Evolutionary conservation across 2,329 filamentous ascomycete genomes (phyloP), one percentile per base, ranked within the genome.

Genomic region (Talaromyces verruculosus): DNA sequence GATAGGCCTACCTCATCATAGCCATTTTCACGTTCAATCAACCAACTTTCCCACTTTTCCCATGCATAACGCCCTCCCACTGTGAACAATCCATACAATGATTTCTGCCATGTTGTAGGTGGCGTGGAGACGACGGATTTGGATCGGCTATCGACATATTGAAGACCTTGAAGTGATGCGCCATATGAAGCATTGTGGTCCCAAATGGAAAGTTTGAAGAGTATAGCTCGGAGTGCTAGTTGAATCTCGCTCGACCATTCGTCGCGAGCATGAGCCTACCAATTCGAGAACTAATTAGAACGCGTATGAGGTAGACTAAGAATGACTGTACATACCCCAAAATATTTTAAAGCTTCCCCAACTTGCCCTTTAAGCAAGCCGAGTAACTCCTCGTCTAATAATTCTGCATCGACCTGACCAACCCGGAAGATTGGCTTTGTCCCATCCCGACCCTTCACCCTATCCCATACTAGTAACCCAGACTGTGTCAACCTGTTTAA

Each of bases 151-250:
- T 98, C 94, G 11, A 91, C 91, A 74, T 94, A 98, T 74, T 89
- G 89, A 33, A 99, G 84, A 69, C 96, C 96, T 78, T 99, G 95
- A 60, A 99, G 83, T 41, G 92, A 89, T 11, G 95, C 95, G 67
- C 95, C 95, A 78, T 99, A 98, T 5, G 91, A 96, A 45, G 95
- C 92, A 77, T 97, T 89, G 77, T 97, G 92, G 77, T 98, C 93
- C 95, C 95, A 99, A 66, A 99, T 89, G 17, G 91, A 92, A 68
- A 99, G 85, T 79, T 99, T 99, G 84, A 97, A 99, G 7, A 99
- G 82, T 2, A 93, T 82, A 1, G 90, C 87, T 57, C 94, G 85
- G 65, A 99, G 83, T 0, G 83, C 85, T 33, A 97, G 84, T 68
- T 90, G 84, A 63, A 98, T 94, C 80, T 98, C 95, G 62, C 91